These are phyloP conservation scores for Uronychia setigera DNA, from an alignment of 73 alveolate species.

Conservation along the genomic window DNA sequence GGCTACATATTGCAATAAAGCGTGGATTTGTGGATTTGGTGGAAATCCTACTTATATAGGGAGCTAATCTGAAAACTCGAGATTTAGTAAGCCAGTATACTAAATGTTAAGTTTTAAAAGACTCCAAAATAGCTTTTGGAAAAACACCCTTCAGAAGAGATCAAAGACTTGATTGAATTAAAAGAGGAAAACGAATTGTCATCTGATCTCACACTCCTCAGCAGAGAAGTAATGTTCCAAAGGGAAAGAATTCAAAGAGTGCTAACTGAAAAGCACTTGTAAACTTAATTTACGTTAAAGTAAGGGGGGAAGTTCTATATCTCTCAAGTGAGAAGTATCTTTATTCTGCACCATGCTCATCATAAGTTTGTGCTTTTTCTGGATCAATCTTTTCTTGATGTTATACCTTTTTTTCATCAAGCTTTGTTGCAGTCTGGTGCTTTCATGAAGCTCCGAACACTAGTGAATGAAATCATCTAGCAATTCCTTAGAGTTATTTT, in stretches of 20 bases:
- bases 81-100: neutral
- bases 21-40: neutral
- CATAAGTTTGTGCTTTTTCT: neutral
- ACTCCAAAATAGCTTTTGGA: neutral
- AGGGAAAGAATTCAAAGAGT: neutral
- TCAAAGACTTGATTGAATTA: neutral
- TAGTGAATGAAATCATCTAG: too few species aligned
- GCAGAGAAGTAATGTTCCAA: neutral
- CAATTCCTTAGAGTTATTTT: too few species aligned
- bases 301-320: neutral
- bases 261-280: neutral
- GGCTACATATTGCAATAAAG: neutral
- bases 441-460: neutral
- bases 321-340: neutral
- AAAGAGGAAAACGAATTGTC: neutral
- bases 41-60: neutral
- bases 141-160: neutral
- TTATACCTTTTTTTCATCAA: neutral
- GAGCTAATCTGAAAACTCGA: neutral
- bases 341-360: neutral
- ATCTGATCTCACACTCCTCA: neutral
- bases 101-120: neutral
- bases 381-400: neutral
- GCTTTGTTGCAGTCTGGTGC: neutral
- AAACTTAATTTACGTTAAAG: neutral